Evolutionary conservation across 2,329 filamentous ascomycete species (phyloP).

Genomic region (Trichothecium roseum): DNA sequence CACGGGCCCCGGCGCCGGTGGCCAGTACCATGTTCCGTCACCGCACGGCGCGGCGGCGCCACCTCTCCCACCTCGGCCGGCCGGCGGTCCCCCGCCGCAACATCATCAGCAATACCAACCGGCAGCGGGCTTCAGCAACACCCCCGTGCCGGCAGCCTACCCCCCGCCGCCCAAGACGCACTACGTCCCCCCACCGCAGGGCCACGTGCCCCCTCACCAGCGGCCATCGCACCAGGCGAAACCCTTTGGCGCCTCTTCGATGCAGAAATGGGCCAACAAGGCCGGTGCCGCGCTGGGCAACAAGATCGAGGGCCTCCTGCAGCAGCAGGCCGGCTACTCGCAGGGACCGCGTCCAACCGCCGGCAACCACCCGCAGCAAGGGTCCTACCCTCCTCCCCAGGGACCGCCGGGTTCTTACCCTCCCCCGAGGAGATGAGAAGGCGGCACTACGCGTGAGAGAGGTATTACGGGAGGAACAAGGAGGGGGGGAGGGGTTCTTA

Average conservation of each 20-base stretch:
- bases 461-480: too few relatives aligned
- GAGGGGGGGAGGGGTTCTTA: too few relatives aligned
- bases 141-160: conserved; percentile 12
- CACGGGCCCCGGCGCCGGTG: neutral
- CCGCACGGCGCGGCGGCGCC: neutral
- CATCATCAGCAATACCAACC: conserved; percentile 1
- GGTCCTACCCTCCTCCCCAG: too few relatives aligned
- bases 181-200: conserved; percentile 14
- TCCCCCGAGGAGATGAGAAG: too few relatives aligned
- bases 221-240: conserved; percentile 5
- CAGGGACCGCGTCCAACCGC: conserved; percentile 1
- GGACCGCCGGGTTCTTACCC: too few relatives aligned
- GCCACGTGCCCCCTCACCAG: conserved; percentile 9
- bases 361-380: too few relatives aligned
- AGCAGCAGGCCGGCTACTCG: conserved; percentile 9
- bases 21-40: neutral
- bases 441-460: too few relatives aligned
- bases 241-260: conserved; percentile 21
- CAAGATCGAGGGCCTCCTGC: conserved; percentile 18
- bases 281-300: conserved; percentile 23
- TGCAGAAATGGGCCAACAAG: conserved; percentile 23
- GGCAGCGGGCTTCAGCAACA: conserved; percentile 10
- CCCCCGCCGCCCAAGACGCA: conserved; percentile 21
- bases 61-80: conserved; percentile 6
- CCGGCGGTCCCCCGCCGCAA: neutral